phyloP scores from a whole-genome alignment of 805 yeast species.

The Ascoidea asiatica region DNA sequence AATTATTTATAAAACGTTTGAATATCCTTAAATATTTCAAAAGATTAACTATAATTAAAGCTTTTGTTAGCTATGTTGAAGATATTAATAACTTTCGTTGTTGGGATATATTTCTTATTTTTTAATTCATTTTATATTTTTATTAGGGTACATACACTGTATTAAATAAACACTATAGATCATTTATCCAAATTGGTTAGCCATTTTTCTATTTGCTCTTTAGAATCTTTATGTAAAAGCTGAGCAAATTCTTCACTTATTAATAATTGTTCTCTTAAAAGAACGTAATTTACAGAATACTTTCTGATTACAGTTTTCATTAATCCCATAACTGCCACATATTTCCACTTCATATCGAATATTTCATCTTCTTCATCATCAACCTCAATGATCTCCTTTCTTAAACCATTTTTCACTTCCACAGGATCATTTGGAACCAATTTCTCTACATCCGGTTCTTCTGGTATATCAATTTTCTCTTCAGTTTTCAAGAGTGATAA shows the following conservation, averaged over 20 bases:
- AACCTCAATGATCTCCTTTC: not conserved
- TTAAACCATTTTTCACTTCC: not conserved
- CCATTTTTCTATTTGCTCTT: not conserved
- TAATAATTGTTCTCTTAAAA: not conserved
- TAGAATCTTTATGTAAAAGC: not conserved
- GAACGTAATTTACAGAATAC: not conserved
- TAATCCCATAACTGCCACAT: not conserved
- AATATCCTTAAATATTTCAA: no score
- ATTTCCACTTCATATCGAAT: not conserved
- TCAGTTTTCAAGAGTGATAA: no score
- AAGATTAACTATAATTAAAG: no score
- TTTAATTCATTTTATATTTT: no score
- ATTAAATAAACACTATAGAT: no score
- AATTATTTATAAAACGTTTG: no score
- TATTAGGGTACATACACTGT: no score
- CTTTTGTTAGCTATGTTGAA: no score
- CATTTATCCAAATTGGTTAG: no score
- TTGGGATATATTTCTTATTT: no score
- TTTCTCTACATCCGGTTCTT: not conserved
- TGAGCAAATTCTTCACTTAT: not conserved
- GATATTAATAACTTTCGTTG: no score
- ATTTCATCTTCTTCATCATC: not conserved
- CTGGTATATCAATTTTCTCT: not conserved
- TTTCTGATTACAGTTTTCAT: not conserved
- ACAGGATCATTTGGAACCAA: not conserved